A percentile compares a stretch with the other conserved stretches of the same genome.
Evolutionary conservation across 768 basidiomycete species (phyloP).

Genomic region (Boletus rufocinnamomeus): DNA sequence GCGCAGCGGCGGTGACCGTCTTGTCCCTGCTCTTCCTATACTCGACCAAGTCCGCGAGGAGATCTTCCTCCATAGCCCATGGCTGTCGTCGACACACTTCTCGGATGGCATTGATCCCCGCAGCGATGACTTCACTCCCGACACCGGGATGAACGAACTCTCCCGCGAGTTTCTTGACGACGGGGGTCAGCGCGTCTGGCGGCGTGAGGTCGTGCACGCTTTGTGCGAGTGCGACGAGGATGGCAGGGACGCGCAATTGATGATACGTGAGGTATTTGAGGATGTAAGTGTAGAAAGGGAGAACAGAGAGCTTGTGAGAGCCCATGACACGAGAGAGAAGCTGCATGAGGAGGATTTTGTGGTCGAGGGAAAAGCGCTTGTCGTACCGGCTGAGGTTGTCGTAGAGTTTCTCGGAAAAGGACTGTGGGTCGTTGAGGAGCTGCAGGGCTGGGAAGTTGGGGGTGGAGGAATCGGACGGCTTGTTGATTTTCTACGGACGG

Average conservation of each 20-base stretch:
- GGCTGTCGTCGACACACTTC: slow-evolving; percentile 95
- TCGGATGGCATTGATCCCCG: slow-evolving; percentile 93
- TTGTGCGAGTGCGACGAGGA: slow-evolving; percentile 92
- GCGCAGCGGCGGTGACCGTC: slow-evolving; percentile 83
- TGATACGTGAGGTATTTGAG: slow-evolving; percentile 91
- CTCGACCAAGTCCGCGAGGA: slow-evolving; percentile 89
- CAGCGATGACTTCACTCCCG: slow-evolving; percentile 91
- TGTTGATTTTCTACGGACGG: slow-evolving; percentile 39
- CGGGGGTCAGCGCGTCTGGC: slow-evolving; percentile 87
- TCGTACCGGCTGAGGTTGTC: slow-evolving; percentile 82
- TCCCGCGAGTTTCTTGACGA: slow-evolving; percentile 86
- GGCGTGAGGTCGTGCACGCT: slow-evolving; percentile 95
- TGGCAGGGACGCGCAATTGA: slow-evolving; percentile 89
- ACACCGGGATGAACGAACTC: slow-evolving; percentile 99
- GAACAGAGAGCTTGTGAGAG: slow-evolving; percentile 87
- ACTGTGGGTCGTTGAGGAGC: slow-evolving; percentile 92
- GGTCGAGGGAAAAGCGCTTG: slow-evolving; percentile 94
- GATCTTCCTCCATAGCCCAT: slow-evolving; percentile 95
- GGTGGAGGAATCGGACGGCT: slow-evolving; percentile 27
- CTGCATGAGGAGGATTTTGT: slow-evolving; percentile 97
- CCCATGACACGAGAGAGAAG: slow-evolving; percentile 94
- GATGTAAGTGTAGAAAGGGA: slow-evolving; percentile 95
- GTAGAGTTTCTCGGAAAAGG: slow-evolving; percentile 92
- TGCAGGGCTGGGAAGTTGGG: slow-evolving; percentile 92
- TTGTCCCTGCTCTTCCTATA: slow-evolving; percentile 97